Conservation (phyloP, 225 moss, liverwort and hornwort species). For the Polytrichum commune region DNA sequence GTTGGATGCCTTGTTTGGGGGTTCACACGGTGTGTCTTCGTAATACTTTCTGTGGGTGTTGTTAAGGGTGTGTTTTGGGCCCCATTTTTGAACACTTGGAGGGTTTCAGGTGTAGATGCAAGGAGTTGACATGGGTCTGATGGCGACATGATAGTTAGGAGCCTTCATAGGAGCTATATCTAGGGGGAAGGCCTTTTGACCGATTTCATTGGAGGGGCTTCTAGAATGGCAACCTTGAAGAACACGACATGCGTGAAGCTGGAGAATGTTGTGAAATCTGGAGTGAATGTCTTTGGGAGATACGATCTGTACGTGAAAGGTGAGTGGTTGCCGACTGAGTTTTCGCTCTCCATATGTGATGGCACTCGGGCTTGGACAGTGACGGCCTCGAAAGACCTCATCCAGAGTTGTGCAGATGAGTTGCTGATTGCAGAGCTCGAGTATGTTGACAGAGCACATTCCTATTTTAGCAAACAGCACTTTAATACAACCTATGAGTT, state of each 20-base stretch:
- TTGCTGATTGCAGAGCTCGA: constrained; percentile 36
- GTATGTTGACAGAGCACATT: constrained; percentile 43
- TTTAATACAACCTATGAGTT: constrained; percentile 35
- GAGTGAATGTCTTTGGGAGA: neutral
- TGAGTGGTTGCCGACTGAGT: constrained; percentile 46
- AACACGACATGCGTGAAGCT: constrained; percentile 48
- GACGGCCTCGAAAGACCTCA: constrained; percentile 27
- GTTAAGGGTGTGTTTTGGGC: too few species aligned
- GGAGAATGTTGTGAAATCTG: constrained; percentile 32
- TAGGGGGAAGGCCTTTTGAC: too few species aligned
- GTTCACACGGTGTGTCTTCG: too few species aligned
- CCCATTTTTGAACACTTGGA: too few species aligned
- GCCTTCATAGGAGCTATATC: too few species aligned
- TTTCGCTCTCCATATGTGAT: constrained; percentile 41
- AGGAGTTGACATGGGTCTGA: too few species aligned
- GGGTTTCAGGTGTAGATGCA: too few species aligned
- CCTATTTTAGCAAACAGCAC: constrained; percentile 39
- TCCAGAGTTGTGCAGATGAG: constrained; percentile 20
- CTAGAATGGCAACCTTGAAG: constrained; percentile 22
- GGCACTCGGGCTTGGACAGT: constrained; percentile 42
- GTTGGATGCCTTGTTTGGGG: too few species aligned
- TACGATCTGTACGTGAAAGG: constrained; percentile 37
- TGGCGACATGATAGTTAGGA: too few species aligned
- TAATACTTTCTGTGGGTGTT: too few species aligned
- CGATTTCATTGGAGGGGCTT: neutral